These are phyloP conservation scores for Diversispora epigaea DNA, from an alignment of 192 early-diverging fungal genomes.

Conservation along the genomic window DNA sequence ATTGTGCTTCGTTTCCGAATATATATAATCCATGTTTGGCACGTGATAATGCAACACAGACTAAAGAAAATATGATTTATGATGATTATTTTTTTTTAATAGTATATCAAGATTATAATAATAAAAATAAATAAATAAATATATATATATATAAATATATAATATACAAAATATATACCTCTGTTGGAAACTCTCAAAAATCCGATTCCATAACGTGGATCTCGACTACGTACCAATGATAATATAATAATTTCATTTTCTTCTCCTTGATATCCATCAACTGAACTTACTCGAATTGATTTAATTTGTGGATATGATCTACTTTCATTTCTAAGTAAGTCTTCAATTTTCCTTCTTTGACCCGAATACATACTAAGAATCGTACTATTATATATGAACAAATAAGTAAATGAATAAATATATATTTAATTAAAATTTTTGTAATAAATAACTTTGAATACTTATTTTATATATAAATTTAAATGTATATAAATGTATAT, in stretches of 20 bases:
- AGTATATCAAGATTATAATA: neutral
- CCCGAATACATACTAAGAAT: conserved; percentile 60
- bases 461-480: neutral
- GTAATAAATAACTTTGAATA: too few species aligned
- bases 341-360: conserved; percentile 44
- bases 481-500: neutral
- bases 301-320: conserved; percentile 42
- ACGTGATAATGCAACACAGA: conserved; percentile 56
- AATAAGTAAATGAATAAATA: neutral
- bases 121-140: too few species aligned
- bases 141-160: neutral
- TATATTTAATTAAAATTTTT: too few species aligned
- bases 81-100: neutral
- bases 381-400: conserved; percentile 36
- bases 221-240: conserved; percentile 91
- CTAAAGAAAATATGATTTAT: conserved; percentile 1
- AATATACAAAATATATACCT: neutral
- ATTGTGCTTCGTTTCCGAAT: conserved; percentile 51
- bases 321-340: conserved; percentile 33
- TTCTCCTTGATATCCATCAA: conserved; percentile 97
- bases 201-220: conserved; percentile 77
- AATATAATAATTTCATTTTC: conserved; percentile 98
- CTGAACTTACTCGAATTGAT: conserved; percentile 84
- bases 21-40: conserved; percentile 63
- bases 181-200: conserved; percentile 71